A percentile compares a stretch with the other conserved stretches of the same genome.
Evolutionary conservation across 805 yeast genomes (phyloP).

Genomic region (Ogataea nonfermentans): DNA sequence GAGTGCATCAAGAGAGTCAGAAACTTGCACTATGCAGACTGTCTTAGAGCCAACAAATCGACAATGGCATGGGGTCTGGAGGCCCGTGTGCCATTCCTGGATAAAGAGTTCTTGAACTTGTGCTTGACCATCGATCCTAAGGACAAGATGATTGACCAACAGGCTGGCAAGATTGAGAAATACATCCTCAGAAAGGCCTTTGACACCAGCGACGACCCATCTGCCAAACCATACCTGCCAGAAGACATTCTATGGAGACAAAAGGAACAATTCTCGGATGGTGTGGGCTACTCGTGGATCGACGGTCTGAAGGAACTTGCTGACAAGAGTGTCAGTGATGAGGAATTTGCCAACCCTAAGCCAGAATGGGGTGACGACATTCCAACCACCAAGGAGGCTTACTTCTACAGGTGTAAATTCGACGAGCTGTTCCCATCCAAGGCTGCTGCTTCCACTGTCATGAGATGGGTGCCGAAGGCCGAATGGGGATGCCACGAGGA

Average conservation of each 20-base stretch:
- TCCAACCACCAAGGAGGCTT: conserved; percentile 98
- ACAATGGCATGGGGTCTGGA: conserved; percentile 99
- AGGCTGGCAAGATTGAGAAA: conserved; percentile 85
- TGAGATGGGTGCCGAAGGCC: conserved; percentile 99
- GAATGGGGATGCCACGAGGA: conserved; percentile 99
- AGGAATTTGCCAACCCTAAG: conserved; percentile 85
- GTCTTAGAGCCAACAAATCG: conserved; percentile 98
- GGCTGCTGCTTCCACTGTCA: conserved; percentile 94
- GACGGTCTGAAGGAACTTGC: conserved; percentile 97
- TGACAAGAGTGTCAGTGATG: conserved; percentile 81
- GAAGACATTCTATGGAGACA: conserved; percentile 98
- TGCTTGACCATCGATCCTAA: conserved; percentile 94
- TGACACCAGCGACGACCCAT: conserved; percentile 84
- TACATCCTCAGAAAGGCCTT: conserved; percentile 97
- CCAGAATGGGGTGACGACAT: conserved; percentile 94
- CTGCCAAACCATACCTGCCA: conserved; percentile 83
- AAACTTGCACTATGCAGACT: conserved; percentile 95
- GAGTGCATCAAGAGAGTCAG: conserved; percentile 96
- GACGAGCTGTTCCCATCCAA: conserved; percentile 88
- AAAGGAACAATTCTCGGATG: conserved; percentile 99
- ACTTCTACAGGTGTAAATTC: conserved; percentile 97
- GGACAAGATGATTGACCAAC: conserved; percentile 77
- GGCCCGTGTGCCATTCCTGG: conserved; percentile 99
- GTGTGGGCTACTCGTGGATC: conserved; percentile 99
- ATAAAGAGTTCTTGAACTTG: conserved; percentile 84